phyloP scores from a whole-genome alignment of 805 yeast species.

The Sungouiella blattae region DNA sequence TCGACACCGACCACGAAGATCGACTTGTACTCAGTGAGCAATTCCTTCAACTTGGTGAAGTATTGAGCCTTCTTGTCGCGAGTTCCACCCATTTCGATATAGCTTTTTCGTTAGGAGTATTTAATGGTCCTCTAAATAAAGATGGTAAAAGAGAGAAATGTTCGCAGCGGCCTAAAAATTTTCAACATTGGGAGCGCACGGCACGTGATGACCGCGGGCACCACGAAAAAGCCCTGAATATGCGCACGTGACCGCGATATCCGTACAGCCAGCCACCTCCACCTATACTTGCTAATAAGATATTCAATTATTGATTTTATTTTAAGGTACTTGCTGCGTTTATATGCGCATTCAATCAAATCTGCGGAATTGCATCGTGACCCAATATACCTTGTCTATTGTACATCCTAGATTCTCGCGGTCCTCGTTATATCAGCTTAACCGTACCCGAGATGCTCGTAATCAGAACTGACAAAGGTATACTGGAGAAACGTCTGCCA shows the following conservation, averaged over 20 bases:
- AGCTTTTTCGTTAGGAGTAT: conserved; percentile 72
- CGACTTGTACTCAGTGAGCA: conserved; percentile 95
- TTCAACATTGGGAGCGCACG: no score
- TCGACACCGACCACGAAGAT: conserved; percentile 99
- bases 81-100: conserved; percentile 99
- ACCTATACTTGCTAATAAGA: no score
- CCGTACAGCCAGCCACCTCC: no score
- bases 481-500: conserved; percentile 59
- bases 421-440: no score
- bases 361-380: no score
- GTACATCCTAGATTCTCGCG: no score
- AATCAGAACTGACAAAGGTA: conserved; percentile 64
- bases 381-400: no score
- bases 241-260: no score
- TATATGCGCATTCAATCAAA: no score
- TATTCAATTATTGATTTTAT: no score
- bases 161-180: conserved; percentile 5
- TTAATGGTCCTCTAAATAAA: conserved; percentile 57
- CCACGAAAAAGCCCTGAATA: no score
- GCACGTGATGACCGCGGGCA: conserved; percentile 1
- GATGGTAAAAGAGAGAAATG: conserved; percentile 8
- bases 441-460: conserved; percentile 50
- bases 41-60: conserved; percentile 91
- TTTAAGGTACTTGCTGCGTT: no score
- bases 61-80: conserved; percentile 96